A percentile compares a stretch with the other conserved stretches of the same genome.
Evolutionary conservation across 1,284 basidiomycete species (phyloP).

Genomic region (Pyrrhoderma lamaoense): DNA sequence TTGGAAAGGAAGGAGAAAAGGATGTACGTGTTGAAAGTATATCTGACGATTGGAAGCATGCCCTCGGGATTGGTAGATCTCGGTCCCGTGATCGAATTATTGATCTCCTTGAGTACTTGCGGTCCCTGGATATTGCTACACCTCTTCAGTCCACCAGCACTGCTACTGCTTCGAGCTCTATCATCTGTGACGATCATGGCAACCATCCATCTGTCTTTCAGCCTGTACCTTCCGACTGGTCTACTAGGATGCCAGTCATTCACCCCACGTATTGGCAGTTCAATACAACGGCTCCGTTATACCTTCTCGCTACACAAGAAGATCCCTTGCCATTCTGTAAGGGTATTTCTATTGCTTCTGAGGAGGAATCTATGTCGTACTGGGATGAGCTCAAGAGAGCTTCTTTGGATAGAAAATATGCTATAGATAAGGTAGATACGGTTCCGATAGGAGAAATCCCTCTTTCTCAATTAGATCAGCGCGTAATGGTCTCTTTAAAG

Average conservation of each 20-base stretch:
- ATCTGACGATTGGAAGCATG: conserved; percentile 38
- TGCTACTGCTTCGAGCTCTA: conserved; percentile 37
- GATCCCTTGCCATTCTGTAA: conserved; percentile 49
- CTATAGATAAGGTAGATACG: conserved; percentile 19
- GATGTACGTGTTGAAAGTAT: conserved; percentile 44
- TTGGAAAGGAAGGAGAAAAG: conserved; percentile 40
- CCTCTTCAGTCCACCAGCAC: conserved; percentile 45
- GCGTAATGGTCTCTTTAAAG: conserved; percentile 37
- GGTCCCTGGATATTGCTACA: conserved; percentile 43
- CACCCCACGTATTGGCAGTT: conserved; percentile 58
- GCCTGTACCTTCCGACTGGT: conserved; percentile 22
- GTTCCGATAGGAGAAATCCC: conserved; percentile 22
- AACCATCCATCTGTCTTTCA: conserved; percentile 23
- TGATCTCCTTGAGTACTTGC: conserved; percentile 51
- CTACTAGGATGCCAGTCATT: conserved; percentile 29
- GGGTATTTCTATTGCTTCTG: conserved; percentile 32
- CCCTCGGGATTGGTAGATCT: conserved; percentile 49
- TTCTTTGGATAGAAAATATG: conserved; percentile 31
- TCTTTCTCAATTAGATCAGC: conserved; percentile 20
- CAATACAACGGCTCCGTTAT: conserved; percentile 42
- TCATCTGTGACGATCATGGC: conserved; percentile 21
- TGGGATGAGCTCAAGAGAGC: conserved; percentile 51
- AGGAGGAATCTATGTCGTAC: conserved; percentile 36
- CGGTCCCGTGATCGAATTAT: conserved; percentile 51
- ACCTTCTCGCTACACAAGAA: conserved; percentile 50